Conservation (phyloP, 2,329 filamentous ascomycete species). For the Samsoniella hepiali region DNA sequence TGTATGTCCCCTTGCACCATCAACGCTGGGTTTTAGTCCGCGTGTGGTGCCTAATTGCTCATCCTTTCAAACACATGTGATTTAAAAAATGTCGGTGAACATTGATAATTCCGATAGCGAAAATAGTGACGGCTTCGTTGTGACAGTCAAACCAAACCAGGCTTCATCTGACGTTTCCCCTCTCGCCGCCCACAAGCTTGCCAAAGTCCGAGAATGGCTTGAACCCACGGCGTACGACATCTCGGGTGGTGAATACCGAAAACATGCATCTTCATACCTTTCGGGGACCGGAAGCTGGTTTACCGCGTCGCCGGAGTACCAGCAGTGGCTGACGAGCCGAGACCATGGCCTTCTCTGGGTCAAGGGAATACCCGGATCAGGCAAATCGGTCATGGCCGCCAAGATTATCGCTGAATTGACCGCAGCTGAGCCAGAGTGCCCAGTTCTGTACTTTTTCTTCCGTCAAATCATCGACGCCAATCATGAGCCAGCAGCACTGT, state of each 20-base stretch:
- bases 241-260: slow-evolving; percentile 28
- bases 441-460: slow-evolving; percentile 40
- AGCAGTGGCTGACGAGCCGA: slow-evolving; percentile 20
- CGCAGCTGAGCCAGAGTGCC: slow-evolving; percentile 15
- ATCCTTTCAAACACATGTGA: not conserved
- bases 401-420: slow-evolving; percentile 22
- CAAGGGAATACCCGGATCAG: slow-evolving; percentile 37
- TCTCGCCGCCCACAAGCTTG: not conserved
- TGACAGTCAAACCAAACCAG: not conserved
- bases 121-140: slow-evolving; percentile 5
- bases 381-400: slow-evolving; percentile 37
- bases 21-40: not conserved
- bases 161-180: not conserved
- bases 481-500: slow-evolving; percentile 28
- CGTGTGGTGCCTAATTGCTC: not conserved
- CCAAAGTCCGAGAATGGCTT: slow-evolving; percentile 30
- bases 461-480: slow-evolving; percentile 38
- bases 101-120: not conserved
- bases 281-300: slow-evolving; percentile 25
- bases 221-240: slow-evolving; percentile 28
- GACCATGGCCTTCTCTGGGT: slow-evolving; percentile 30
- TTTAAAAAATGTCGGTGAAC: not conserved
- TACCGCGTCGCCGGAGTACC: slow-evolving; percentile 20
- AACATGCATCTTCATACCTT: slow-evolving; percentile 25
- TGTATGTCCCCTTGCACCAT: not conserved